A percentile compares a stretch with the other conserved stretches of the same genome.
Conservation (phyloP, 768 basidiomycete species). For the Ramaria rubella region DNA sequence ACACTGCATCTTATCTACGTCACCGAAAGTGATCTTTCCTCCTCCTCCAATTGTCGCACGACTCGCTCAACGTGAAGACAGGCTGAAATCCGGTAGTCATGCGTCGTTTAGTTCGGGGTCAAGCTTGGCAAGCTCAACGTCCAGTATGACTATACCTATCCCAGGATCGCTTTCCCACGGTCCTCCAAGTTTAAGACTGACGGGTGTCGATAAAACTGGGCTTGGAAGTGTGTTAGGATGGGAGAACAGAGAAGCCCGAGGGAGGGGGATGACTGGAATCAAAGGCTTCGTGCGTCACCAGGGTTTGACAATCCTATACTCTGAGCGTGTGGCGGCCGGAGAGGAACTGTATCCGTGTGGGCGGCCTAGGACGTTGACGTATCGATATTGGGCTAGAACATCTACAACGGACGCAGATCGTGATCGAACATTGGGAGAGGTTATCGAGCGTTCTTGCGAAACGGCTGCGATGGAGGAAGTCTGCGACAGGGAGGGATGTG, state of each 20-base stretch:
- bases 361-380: constrained; percentile 44
- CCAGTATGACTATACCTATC: background rate
- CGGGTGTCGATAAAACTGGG: constrained; percentile 52
- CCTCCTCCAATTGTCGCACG: constrained; percentile 43
- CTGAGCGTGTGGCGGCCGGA: constrained; percentile 29
- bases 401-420: constrained; percentile 20
- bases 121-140: constrained; percentile 1
- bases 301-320: constrained; percentile 44
- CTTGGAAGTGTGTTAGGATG: constrained; percentile 54
- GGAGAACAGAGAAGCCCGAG: constrained; percentile 39
- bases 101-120: background rate
- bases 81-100: constrained; percentile 12
- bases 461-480: constrained; percentile 7
- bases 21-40: constrained; percentile 41
- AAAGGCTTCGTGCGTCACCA: constrained; percentile 55
- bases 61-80: constrained; percentile 46
- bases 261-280: constrained; percentile 42
- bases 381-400: constrained; percentile 43
- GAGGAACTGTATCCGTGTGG: constrained; percentile 30
- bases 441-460: constrained; percentile 10
- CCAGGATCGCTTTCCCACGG: background rate
- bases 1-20: constrained; percentile 43
- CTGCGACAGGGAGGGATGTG: constrained; percentile 20
- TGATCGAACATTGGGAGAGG: constrained; percentile 10
- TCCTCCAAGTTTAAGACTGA: constrained; percentile 31